Base-by-base conservation (phyloP, 768 basidiomycete species). In the Neoboletus brunneissimus region DNA sequence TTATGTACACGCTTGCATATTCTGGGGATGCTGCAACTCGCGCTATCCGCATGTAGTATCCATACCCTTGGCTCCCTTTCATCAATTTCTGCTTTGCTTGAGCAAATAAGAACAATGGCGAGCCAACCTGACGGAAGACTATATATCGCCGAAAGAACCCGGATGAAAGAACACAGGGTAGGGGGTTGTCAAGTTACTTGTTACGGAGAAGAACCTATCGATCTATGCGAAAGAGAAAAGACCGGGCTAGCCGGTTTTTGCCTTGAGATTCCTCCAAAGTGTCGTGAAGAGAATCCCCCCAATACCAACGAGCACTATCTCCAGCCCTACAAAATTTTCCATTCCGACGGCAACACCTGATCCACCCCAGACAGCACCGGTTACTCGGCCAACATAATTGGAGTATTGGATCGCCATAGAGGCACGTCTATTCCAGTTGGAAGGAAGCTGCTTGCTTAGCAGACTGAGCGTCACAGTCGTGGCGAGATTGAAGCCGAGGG, bases 401-500 rank as follows among this genome's bases (percentile, higher is more conserved):
- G 84, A 84, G 60, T 85, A 88, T 65, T 87, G 87, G 42, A 89
- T 84, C 8, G 74, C 78, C 67, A 86, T 68, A 34, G 78, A 77
- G n/a, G 76, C 76, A 27, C 76, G 73, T 27, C 76, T 75, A 62
- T 86, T 88, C 83, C 83, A 88, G 55, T 72, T 69, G 7, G 77
- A 75, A 2, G 87, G 86, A 31, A 88, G 75, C 67, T 86, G 86
- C 69, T 89, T 89, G 58, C 82, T 84, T 27, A 89, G 70, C 53
- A 87, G 66, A 55, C 83, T 84, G 57, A 88, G 72, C 32, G 87
- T 88, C 54, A 84, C 81, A 2, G 85, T 88, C 59, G 80, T 85
- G n/a, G 84, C 80, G 12, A 88, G 73, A 68, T 88, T 88, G 75
- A 88, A 89, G 1, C 88, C 87, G 5, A 88, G 75, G 25, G 88